phyloP scores from a whole-genome alignment of 768 basidiomycete genomes.

The Chalciporus piperatus region DNA sequence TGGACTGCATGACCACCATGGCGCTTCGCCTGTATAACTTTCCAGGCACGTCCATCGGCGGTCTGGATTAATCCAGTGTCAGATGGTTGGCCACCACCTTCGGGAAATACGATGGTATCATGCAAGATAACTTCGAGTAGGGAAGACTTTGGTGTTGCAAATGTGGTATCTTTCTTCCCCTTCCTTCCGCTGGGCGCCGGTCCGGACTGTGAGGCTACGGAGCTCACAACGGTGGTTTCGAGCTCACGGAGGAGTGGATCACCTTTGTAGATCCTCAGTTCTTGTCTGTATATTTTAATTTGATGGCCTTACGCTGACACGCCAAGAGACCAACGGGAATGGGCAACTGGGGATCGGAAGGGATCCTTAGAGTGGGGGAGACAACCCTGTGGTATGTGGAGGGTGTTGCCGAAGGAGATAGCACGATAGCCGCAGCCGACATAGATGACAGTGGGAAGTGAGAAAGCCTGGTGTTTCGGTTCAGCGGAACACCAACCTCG shows the following conservation, averaged over 20 bases:
- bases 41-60: conserved; percentile 46
- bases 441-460: conserved; percentile 10
- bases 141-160: conserved; percentile 41
- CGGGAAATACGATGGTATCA: conserved; percentile 80
- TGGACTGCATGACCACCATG: conserved; percentile 75
- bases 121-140: conserved; percentile 66
- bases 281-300: conserved; percentile 3
- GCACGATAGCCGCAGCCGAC: conserved; percentile 39
- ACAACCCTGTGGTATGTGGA: conserved; percentile 64
- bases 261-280: conserved; percentile 38
- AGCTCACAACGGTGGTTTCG: conserved; percentile 53
- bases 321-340: conserved; percentile 76
- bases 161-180: conserved; percentile 50
- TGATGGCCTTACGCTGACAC: conserved; percentile 60
- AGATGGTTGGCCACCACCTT: conserved; percentile 79
- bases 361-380: conserved; percentile 53
- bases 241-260: conserved; percentile 67
- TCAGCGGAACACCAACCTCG: background rate
- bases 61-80: conserved; percentile 62
- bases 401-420: conserved; percentile 46
- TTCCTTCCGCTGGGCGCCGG: conserved; percentile 45
- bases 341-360: conserved; percentile 46
- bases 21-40: conserved; percentile 64
- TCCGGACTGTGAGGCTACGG: conserved; percentile 44
- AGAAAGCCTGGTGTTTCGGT: background rate